Base-by-base conservation (phyloP, 805 yeast species). In the Saturnispora gosingensis region DNA sequence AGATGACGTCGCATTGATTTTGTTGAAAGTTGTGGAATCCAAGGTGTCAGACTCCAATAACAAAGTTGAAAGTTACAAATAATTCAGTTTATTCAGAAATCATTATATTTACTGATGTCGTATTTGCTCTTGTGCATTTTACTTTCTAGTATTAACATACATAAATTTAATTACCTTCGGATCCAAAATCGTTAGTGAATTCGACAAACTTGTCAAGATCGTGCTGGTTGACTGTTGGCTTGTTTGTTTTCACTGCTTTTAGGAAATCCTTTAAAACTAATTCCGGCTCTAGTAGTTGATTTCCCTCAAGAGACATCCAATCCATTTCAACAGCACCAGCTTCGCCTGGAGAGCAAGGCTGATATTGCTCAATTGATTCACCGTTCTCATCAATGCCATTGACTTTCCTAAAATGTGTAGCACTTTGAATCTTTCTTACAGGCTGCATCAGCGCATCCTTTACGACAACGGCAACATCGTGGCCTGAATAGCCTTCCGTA, bases 341-440 rank as follows among this genome's bases (percentile, higher is more conserved):
- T 57, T 87, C 97, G n/a, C 99, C 99, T 0, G 99, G 99, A 0
- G 97, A 89, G 64, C 99, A 93, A 1, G 99, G 99, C 15, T 90
- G 86, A 47, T 80, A 76, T 64, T 80, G 82, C 27, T 67, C 70
- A 16, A 53, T 57, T 1, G 69, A 72, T 38, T 58, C 66, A 1
- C 66, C 66, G 11, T 68, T 61, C 2, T 50, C 55, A 30, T 68
- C 71, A 27, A 70, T 72, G 7, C 74, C 72, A 1, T 61, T 57
- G 10, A 80, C 79, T 54, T 76, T 74, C 64, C 85, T 85, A 73
- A 93, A 93, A 72, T 93, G 99, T 0, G 99, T 93, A 0, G 99
- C 97, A 62, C 80, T 83, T 68, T 91, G 98, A 56, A 93, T 88
- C 65, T 88, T 89, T 61, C 99, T 78, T 53, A 93, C 88, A 1